Evolutionary conservation across 2,329 filamentous ascomycete species (phyloP), one percentile per base, ranked within the genome.

Genomic region (Ophiosphaerella narmari): DNA sequence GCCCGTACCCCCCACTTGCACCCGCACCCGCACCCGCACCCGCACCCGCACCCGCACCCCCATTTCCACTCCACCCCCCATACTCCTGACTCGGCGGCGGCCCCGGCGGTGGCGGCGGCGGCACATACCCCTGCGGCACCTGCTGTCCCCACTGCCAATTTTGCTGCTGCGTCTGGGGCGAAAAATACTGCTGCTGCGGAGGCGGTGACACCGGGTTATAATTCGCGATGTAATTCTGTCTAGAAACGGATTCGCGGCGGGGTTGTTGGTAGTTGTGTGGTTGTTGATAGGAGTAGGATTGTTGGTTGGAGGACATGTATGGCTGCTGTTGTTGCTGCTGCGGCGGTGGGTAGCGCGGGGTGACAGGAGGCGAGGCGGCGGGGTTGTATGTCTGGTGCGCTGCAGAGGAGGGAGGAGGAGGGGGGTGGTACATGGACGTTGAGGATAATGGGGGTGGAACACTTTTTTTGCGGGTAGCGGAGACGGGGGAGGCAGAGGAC

Each of bases 41-140:
- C 82, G 80, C 7, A 80, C 80, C 43, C 75, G 16, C 16, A 3
- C 16, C 16, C 16, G 16, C 16, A 18, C 16, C 16, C 16, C 16
- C 16, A 18, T 18, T 18, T 18, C 16, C 74, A 4, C 68, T 71
- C 2, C 76, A 74, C 63, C 82, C 86, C n/a, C 80, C 80, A 36
- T 80, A 78, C 40, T 78, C 74, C 4, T 80, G 76, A 51, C 66
- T 78, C 12, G 82, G 82, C 41, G 86, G 84, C 5, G 83, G 85
- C 2, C 84, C 83, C 1, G 85, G 86, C 0, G 86, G 86, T 9
- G 86, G 86, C 3, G 86, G 86, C 14, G 86, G 86, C 0, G 85
- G 85, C 23, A 88, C 79, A 66, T 87, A 89, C 4, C 85, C 85
- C 43, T 84, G 80, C 11, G 84, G 84, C 46, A 86, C 68, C 46